These are phyloP conservation scores for Triticum dicoccoides DNA, from an alignment of 176 grass and related monocot species.

Conservation along the genomic window DNA sequence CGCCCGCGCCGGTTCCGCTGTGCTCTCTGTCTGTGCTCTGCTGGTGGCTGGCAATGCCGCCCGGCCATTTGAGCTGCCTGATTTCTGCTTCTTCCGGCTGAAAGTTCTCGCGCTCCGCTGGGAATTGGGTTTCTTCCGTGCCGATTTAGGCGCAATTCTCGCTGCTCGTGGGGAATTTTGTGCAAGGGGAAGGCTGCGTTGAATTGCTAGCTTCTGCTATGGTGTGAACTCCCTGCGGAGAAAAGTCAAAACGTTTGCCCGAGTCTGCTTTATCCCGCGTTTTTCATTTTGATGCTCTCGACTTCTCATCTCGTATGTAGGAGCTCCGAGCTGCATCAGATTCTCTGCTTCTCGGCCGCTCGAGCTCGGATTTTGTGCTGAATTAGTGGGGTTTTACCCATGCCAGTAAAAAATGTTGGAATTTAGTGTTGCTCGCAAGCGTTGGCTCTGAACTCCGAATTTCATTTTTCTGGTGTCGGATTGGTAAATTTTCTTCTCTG, in stretches of 20 bases:
- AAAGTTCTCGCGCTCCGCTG: not conserved
- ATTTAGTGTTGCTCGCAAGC: not conserved
- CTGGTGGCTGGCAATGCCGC: slow-evolving; percentile 17
- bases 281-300: not conserved
- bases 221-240: not conserved
- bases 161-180: not conserved
- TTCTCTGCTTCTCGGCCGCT: not conserved
- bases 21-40: not conserved
- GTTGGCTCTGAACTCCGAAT: not conserved
- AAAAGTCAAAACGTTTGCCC: not conserved
- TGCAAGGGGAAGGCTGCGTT: not conserved
- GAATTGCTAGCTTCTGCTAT: not conserved
- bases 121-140: not conserved
- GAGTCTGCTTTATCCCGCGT: not conserved
- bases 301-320: not conserved
- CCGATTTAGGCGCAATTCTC: not conserved
- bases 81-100: not conserved
- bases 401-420: not conserved
- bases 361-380: not conserved
- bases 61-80: not conserved
- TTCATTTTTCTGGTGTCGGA: not conserved
- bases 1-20: not conserved
- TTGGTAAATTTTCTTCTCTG: not conserved
- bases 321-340: not conserved
- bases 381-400: not conserved